A percentile compares a stretch with the other conserved stretches of the same genome.
These are phyloP conservation scores for Fusarium sp. DNA, from an alignment of 2,329 filamentous ascomycete species.

Conservation along the genomic window DNA sequence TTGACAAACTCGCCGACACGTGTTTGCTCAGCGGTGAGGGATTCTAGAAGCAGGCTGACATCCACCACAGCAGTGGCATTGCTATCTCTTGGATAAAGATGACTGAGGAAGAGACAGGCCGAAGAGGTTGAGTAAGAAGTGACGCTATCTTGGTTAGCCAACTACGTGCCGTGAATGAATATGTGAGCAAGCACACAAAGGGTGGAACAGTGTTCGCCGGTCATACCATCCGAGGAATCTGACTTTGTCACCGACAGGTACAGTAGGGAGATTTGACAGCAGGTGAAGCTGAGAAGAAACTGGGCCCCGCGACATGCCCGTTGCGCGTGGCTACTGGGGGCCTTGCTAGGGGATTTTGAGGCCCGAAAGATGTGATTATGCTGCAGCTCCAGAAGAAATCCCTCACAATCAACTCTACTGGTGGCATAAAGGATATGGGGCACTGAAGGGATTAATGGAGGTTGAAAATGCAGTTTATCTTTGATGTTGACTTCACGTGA, in stretches of 20 bases:
- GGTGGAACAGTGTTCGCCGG: background rate
- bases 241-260: conserved; percentile 75
- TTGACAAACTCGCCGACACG: conserved; percentile 88
- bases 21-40: conserved; percentile 68
- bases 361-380: conserved; percentile 31
- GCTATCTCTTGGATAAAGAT: conserved; percentile 64
- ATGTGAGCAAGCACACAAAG: conserved; percentile 5
- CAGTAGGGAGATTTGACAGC: conserved; percentile 65
- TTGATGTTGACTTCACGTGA: conserved; percentile 28
- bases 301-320: conserved; percentile 64
- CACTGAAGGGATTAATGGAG: background rate
- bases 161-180: conserved; percentile 31
- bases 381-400: conserved; percentile 26
- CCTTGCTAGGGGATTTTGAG: conserved; percentile 9
- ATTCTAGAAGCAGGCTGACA: conserved; percentile 73
- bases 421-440: background rate
- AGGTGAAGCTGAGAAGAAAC: conserved; percentile 71
- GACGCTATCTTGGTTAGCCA: conserved; percentile 52
- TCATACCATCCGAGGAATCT: conserved; percentile 91
- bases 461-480: conserved; percentile 18
- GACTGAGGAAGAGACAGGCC: conserved; percentile 72
- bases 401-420: conserved; percentile 1
- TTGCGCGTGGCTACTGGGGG: conserved; percentile 4
- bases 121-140: conserved; percentile 59
- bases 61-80: conserved; percentile 68